Evolutionary conservation across 2,329 filamentous ascomycete genomes (phyloP).

Genomic region (Sporothrix mexicana): DNA sequence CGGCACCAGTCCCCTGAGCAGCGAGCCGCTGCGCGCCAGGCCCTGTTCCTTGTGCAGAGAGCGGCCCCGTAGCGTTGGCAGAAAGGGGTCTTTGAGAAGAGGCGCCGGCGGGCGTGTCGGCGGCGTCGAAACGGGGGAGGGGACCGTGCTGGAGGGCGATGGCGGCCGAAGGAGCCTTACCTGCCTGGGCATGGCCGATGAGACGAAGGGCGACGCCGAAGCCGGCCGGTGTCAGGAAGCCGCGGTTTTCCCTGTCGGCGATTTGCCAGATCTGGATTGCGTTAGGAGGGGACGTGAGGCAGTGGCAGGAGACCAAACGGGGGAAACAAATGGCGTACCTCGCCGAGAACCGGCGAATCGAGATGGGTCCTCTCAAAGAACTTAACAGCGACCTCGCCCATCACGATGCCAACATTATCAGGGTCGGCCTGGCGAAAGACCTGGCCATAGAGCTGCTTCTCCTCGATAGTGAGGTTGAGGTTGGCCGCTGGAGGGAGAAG

Average conservation of each 20-base stretch:
- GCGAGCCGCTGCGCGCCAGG: conserved; percentile 43
- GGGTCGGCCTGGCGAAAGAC: conserved; percentile 93
- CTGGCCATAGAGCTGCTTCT: conserved; percentile 92
- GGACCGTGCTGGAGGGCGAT: conserved; percentile 84
- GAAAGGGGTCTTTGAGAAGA: conserved; percentile 44
- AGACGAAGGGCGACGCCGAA: conserved; percentile 92
- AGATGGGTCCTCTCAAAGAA: conserved; percentile 98
- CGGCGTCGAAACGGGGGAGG: conserved; percentile 89
- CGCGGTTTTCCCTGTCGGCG: conserved; percentile 94
- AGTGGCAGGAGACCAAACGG: neutral
- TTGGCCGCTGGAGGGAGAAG: conserved; percentile 58
- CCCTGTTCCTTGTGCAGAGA: conserved; percentile 66
- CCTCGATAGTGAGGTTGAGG: conserved; percentile 85
- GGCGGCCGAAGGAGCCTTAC: conserved; percentile 78
- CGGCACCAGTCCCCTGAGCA: conserved; percentile 50
- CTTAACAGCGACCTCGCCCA: conserved; percentile 92
- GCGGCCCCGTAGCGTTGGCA: conserved; percentile 42
- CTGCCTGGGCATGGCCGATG: conserved; percentile 93
- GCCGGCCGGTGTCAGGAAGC: conserved; percentile 87
- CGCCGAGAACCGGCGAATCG: conserved; percentile 82
- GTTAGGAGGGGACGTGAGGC: conserved; percentile 14
- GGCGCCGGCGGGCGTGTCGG: conserved; percentile 45
- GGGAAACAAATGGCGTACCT: conserved; percentile 60
- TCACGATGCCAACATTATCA: conserved; percentile 90
- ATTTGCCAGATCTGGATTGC: conserved; percentile 91